Evolutionary conservation across 2,329 filamentous ascomycete species (phyloP).

Genomic region (Lachnellula arida): DNA sequence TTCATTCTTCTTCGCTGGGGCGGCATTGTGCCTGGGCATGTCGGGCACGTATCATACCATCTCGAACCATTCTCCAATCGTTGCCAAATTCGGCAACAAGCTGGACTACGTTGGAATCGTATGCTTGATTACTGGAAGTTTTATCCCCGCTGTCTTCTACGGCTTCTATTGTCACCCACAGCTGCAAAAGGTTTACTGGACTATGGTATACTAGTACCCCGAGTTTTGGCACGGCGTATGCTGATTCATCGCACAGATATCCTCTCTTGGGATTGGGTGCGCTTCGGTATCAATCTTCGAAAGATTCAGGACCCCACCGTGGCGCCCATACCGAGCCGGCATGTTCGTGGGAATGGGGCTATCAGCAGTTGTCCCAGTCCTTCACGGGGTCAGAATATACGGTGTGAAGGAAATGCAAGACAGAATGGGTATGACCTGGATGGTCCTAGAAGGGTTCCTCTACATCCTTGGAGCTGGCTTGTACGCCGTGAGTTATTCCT

Average conservation of each 20-base stretch:
- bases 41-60: constrained; percentile 82
- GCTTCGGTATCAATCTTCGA: constrained; percentile 73
- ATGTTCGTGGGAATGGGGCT: constrained; percentile 89
- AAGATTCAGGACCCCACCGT: constrained; percentile 75
- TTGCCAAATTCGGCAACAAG: constrained; percentile 83
- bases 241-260: constrained; percentile 55
- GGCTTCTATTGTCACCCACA: constrained; percentile 68
- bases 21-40: constrained; percentile 69
- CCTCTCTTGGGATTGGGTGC: constrained; percentile 70
- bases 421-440: constrained; percentile 76
- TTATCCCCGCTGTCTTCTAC: constrained; percentile 84
- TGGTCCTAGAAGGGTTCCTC: constrained; percentile 72
- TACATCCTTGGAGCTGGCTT: constrained; percentile 83
- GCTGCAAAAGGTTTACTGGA: constrained; percentile 68
- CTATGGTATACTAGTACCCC: constrained; percentile 53
- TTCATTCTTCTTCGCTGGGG: constrained; percentile 73
- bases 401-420: constrained; percentile 61
- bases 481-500: constrained; percentile 63
- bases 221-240: neutral
- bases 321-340: constrained; percentile 76
- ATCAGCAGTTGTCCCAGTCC: constrained; percentile 75
- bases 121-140: constrained; percentile 83
- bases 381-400: constrained; percentile 68
- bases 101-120: constrained; percentile 95
- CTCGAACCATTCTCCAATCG: constrained; percentile 73